phyloP scores from a whole-genome alignment of 345 rosid species.

The Orychophragmus violaceus region DNA sequence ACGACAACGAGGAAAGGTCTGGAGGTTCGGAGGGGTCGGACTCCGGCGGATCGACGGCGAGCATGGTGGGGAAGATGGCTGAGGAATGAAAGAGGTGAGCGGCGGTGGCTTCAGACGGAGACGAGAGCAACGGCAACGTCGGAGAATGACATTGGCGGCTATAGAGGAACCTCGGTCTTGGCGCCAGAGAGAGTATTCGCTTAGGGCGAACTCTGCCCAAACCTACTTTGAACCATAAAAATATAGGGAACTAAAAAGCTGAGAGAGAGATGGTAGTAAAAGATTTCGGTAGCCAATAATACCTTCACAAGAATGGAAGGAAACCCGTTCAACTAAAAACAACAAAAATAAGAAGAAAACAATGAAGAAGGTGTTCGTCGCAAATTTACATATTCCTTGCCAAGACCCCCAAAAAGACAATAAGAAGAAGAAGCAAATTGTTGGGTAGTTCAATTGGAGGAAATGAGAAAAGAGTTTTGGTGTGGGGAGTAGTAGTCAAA shows the following conservation, averaged over 20 bases:
- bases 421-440: not conserved
- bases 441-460: conserved; percentile 11
- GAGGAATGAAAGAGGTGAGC: too few relatives aligned
- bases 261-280: conserved; percentile 8
- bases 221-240: not conserved
- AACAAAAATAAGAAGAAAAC: conserved; percentile 18
- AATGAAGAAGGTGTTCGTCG: conserved; percentile 26
- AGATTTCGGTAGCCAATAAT: conserved; percentile 26
- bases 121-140: too few relatives aligned
- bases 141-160: too few relatives aligned
- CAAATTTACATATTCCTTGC: conserved; percentile 34
- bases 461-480: conserved; percentile 11
- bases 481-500: conserved; percentile 21
- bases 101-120: too few relatives aligned
- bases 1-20: too few relatives aligned
- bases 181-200: too few relatives aligned
- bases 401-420: not conserved
- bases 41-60: too few relatives aligned
- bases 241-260: not conserved
- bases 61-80: too few relatives aligned
- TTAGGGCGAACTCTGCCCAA: too few relatives aligned
- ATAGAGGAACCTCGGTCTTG: too few relatives aligned
- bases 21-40: too few relatives aligned
- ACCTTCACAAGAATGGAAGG: conserved; percentile 31
- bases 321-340: conserved; percentile 30